These are phyloP conservation scores for Oryza meridionalis DNA, from an alignment of 176 grass and related monocot species.

Conservation along the genomic window DNA sequence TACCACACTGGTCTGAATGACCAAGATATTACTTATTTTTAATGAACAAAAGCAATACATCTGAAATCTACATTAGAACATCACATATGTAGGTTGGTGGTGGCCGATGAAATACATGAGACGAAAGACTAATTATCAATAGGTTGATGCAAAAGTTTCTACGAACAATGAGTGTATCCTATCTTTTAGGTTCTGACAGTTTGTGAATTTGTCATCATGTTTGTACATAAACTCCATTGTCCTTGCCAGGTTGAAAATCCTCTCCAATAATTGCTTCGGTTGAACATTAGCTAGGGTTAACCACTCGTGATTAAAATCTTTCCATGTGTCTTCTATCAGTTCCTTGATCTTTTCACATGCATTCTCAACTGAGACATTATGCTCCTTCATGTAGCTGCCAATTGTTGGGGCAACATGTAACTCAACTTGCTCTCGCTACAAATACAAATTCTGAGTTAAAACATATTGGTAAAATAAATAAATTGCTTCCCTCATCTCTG, in stretches of 20 bases:
- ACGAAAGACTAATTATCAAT: background rate
- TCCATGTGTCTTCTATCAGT: slow-evolving; percentile 5
- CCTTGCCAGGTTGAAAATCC: slow-evolving; percentile 14
- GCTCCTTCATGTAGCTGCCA: too few relatives aligned
- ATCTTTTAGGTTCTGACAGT: background rate
- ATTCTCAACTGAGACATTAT: background rate
- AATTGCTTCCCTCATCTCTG: too few relatives aligned
- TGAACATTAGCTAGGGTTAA: background rate
- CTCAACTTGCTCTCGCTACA: too few relatives aligned
- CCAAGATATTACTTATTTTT: too few relatives aligned
- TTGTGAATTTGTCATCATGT: slow-evolving; percentile 5
- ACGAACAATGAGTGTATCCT: background rate
- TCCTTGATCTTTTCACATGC: background rate
- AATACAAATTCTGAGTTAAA: too few relatives aligned
- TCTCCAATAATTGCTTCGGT: background rate
- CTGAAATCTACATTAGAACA: background rate
- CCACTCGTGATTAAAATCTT: slow-evolving; percentile 19
- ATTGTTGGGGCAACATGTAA: too few relatives aligned
- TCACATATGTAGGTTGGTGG: background rate
- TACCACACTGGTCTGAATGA: too few relatives aligned
- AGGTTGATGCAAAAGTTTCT: background rate
- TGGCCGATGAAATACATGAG: background rate
- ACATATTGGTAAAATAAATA: too few relatives aligned
- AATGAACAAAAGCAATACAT: too few relatives aligned
- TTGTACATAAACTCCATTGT: slow-evolving; percentile 30